Conservation (phyloP, 805 yeast species). For the Candida nonsorbophila region DNA sequence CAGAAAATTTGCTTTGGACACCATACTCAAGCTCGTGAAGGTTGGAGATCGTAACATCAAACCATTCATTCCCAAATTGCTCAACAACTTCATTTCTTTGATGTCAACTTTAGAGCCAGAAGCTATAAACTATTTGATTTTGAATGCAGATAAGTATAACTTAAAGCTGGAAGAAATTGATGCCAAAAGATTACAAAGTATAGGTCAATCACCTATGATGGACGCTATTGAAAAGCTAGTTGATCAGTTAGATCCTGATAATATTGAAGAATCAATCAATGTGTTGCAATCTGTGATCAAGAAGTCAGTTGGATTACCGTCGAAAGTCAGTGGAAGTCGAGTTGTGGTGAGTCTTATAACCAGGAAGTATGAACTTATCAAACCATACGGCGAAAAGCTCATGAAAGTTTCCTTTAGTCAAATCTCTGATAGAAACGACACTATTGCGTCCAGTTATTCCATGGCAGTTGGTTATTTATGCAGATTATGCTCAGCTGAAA, state of each 20-base stretch:
- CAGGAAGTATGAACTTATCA: constrained; percentile 42
- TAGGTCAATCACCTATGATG: constrained; percentile 85
- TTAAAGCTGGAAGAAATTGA: constrained; percentile 69
- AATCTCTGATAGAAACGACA: constrained; percentile 62
- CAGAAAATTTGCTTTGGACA: constrained; percentile 65
- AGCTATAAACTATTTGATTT: constrained; percentile 72
- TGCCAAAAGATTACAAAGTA: constrained; percentile 63
- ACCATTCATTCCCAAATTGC: constrained; percentile 63
- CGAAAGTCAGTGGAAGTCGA: constrained; percentile 79
- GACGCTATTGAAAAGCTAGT: constrained; percentile 73
- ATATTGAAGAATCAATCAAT: constrained; percentile 44
- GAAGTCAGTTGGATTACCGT: constrained; percentile 81
- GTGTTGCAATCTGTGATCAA: constrained; percentile 53
- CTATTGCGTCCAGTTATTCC: constrained; percentile 73
- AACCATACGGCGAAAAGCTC: constrained; percentile 57
- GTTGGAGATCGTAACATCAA: constrained; percentile 55
- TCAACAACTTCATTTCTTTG: constrained; percentile 62
- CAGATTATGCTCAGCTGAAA: constrained; percentile 51
- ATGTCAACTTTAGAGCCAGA: constrained; percentile 93
- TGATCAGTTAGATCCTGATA: constrained; percentile 46
- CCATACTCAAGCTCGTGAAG: constrained; percentile 65
- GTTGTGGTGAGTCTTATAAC: constrained; percentile 62
- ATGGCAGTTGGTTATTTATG: constrained; percentile 74
- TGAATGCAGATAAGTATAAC: constrained; percentile 87
- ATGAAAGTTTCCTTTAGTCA: constrained; percentile 55